phyloP scores from a whole-genome alignment of 2,329 filamentous ascomycete genomes.

The Cytospora leucostoma region DNA sequence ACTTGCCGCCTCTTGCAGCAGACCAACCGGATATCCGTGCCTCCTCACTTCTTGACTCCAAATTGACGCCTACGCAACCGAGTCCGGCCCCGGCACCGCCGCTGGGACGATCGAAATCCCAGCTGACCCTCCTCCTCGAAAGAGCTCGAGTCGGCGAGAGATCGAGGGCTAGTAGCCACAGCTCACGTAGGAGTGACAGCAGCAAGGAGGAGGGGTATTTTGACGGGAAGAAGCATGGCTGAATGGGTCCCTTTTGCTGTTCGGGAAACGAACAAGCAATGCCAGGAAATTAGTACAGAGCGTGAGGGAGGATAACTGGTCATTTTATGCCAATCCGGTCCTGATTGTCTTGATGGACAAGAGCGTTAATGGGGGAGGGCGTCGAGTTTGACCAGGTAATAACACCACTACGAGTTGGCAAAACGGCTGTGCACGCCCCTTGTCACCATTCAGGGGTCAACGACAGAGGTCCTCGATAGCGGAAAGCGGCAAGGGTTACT shows the following conservation, averaged over 20 bases:
- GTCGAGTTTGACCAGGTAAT: background rate
- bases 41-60: conserved; percentile 39
- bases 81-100: conserved; percentile 48
- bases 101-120: conserved; percentile 61
- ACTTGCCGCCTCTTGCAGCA: conserved; percentile 25
- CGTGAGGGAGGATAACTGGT: background rate
- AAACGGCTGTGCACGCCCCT: background rate
- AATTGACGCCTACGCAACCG: conserved; percentile 53
- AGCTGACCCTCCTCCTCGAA: conserved; percentile 59
- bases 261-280: background rate
- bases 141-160: conserved; percentile 40
- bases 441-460: background rate
- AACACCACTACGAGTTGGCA: background rate
- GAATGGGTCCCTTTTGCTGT: background rate
- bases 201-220: conserved; percentile 4
- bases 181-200: conserved; percentile 8
- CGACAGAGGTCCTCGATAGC: background rate
- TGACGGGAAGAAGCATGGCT: conserved; percentile 4
- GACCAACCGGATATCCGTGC: conserved; percentile 32
- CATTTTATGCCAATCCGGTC: background rate
- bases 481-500: conserved; percentile 1
- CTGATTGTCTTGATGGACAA: background rate
- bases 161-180: background rate
- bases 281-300: background rate
- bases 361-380: background rate